These are phyloP conservation scores for Zasmidium citrigriseum DNA, from an alignment of 2,329 filamentous ascomycete species.

Conservation along the genomic window DNA sequence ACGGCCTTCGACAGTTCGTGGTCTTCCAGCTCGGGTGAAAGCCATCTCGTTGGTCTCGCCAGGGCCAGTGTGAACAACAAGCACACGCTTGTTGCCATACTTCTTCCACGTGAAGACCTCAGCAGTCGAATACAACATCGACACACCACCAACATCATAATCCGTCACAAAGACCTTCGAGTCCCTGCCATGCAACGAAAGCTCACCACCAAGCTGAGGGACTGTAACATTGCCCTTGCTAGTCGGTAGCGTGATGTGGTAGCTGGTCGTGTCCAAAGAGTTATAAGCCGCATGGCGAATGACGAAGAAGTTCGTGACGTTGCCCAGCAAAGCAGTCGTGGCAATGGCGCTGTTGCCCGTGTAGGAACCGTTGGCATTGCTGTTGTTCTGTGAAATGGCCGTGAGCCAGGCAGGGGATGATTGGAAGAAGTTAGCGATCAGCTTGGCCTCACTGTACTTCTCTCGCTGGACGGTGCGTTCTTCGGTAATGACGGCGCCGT, in stretches of 20 bases:
- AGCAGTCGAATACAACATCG: slow-evolving; percentile 67
- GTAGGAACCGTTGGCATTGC: slow-evolving; percentile 53
- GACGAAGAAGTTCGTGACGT: slow-evolving; percentile 63
- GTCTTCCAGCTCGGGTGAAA: slow-evolving; percentile 40
- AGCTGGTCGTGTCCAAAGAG: slow-evolving; percentile 58
- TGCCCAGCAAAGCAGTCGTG: slow-evolving; percentile 62
- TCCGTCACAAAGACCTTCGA: slow-evolving; percentile 69
- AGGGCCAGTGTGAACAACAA: slow-evolving; percentile 65
- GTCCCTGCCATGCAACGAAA: slow-evolving; percentile 64
- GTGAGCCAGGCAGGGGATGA: slow-evolving; percentile 70
- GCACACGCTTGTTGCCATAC: slow-evolving; percentile 58
- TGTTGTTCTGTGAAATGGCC: slow-evolving; percentile 54
- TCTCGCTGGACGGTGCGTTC: slow-evolving; percentile 68
- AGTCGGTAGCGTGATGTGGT: slow-evolving; percentile 64
- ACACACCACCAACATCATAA: slow-evolving; percentile 62
- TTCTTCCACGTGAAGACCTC: slow-evolving; percentile 71
- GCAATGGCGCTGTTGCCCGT: slow-evolving; percentile 55
- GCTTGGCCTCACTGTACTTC: slow-evolving; percentile 78
- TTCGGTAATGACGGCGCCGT: slow-evolving; percentile 66
- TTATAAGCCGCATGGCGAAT: slow-evolving; percentile 65
- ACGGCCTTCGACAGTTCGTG: slow-evolving; percentile 44
- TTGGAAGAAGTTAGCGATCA: slow-evolving; percentile 73
- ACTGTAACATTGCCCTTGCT: slow-evolving; percentile 59
- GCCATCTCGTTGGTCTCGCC: slow-evolving; percentile 66
- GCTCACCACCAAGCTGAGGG: slow-evolving; percentile 58